Evolutionary conservation across 176 grass and related monocot species (phyloP), one percentile per base, ranked within the genome.

Genomic region (Pharus latifolius): DNA sequence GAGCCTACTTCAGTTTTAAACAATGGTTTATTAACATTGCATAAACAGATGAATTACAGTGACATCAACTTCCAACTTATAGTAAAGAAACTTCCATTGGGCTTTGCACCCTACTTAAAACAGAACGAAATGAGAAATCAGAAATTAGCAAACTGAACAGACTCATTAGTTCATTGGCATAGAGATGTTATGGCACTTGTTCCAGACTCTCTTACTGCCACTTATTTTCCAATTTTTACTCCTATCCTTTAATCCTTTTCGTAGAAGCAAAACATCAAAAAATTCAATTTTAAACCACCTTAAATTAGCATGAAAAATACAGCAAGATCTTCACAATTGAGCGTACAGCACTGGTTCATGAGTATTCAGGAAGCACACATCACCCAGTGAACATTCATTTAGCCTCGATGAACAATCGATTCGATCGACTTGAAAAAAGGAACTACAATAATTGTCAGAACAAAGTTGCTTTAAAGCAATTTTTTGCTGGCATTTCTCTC

Each of bases 1-100:
- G 34, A 51, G 2, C 19, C 11, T 72, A 41, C 20, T 52, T 82
- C 56, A 82, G 63, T 55, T 82, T 67, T 67, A 16, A 87, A 53
- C 14, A 67, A n/a, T 38, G 1, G 7, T 1, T 59, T 22, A 63
- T 5, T 38, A 2, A 60, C 35, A 14, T 26, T 1, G 46, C 15
- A 45, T 0, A 42, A 56, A 54, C 2, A 76, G 50, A 42, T 48
- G 30, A 42, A 72, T 6, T 22, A 38, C 19, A 53, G 20, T 22
- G 27, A 30, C 14, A 0, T 13, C 9, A 72, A 44, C n/a, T n/a
- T n/a, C n/a, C n/a, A n/a, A n/a, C 63, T 12, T 13, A 26, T 69
- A 63, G 70, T 16, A 64, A 10, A 58, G 12, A 71, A 69, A 52
- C 3, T 34, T 60, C 7, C 12, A 26, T 44, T 49, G 47, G 2